Percentiles rank a stretch among this genome's conserved stretches.
Evolutionary conservation across 192 early-diverging fungal genomes (phyloP).

Genomic region (Mortierella alpina): DNA sequence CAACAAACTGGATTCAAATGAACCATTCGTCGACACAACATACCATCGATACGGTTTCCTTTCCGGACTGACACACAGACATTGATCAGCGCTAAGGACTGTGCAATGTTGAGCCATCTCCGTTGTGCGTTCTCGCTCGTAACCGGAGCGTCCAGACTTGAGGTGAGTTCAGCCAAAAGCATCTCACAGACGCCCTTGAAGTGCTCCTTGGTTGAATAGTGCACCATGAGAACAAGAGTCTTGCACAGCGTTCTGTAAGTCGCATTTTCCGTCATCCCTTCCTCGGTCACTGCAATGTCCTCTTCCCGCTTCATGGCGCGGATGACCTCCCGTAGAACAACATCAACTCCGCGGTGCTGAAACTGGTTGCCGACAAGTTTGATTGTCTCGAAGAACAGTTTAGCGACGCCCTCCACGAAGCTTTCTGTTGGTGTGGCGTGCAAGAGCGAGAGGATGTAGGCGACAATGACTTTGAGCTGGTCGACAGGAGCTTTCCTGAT

Average conservation of each 20-base stretch:
- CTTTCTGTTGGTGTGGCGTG: conserved; percentile 54
- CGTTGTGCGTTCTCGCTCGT: conserved; percentile 20
- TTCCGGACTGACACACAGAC: conserved; percentile 65
- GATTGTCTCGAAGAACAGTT: conserved; percentile 87
- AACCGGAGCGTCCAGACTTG: conserved; percentile 15
- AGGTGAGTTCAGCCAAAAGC: conserved; percentile 53
- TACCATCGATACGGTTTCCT: conserved; percentile 63
- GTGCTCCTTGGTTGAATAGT: conserved; percentile 61
- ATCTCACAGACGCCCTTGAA: conserved; percentile 60
- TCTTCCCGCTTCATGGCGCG: conserved; percentile 48
- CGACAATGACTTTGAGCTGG: conserved; percentile 68
- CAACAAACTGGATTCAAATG: not conserved
- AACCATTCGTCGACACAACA: conserved; percentile 9
- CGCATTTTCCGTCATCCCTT: conserved; percentile 39
- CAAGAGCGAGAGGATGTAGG: conserved; percentile 69
- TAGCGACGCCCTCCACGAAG: conserved; percentile 80
- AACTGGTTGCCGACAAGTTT: conserved; percentile 71
- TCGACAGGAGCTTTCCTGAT: conserved; percentile 80
- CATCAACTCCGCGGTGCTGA: conserved; percentile 57
- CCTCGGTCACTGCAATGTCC: conserved; percentile 29
- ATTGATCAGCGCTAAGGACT: conserved; percentile 54
- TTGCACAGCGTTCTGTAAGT: conserved; percentile 53
- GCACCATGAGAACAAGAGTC: conserved; percentile 62
- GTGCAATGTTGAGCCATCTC: conserved; percentile 53
- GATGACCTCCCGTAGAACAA: conserved; percentile 57